phyloP scores from a whole-genome alignment of 192 early-diverging fungal species.

The Ambispora gerdemannii region DNA sequence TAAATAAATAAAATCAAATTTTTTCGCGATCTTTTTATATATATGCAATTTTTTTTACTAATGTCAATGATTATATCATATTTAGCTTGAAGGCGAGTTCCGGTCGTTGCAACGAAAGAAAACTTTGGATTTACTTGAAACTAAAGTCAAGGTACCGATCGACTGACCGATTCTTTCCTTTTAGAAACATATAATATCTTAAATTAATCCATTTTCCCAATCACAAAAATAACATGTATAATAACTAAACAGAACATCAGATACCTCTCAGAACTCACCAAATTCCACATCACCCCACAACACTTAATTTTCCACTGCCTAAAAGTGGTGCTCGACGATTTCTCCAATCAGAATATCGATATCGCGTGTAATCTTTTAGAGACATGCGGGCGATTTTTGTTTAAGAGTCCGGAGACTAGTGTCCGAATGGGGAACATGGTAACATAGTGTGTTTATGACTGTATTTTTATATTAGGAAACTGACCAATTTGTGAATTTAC shows the following conservation, averaged over 20 bases:
- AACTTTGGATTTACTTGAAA: constrained; percentile 66
- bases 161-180: neutral
- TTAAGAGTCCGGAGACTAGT: constrained; percentile 71
- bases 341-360: constrained; percentile 80
- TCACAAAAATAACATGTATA: too few species aligned
- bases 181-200: neutral
- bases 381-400: constrained; percentile 84
- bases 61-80: constrained; percentile 15
- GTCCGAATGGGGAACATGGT: constrained; percentile 67
- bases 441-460: constrained; percentile 28
- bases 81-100: constrained; percentile 68
- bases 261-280: constrained; percentile 88
- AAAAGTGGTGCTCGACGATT: constrained; percentile 83
- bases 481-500: neutral
- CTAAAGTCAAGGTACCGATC: constrained; percentile 60
- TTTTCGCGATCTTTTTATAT: neutral
- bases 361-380: constrained; percentile 82
- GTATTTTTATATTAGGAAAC: neutral
- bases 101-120: constrained; percentile 71
- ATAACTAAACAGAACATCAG: constrained; percentile 58
- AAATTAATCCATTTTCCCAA: neutral
- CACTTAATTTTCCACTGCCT: constrained; percentile 82
- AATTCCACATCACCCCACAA: constrained; percentile 82
- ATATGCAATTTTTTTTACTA: neutral
- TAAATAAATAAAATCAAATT: neutral